Evolutionary conservation across 768 basidiomycete species (phyloP).

Genomic region (Lactarius indigo): DNA sequence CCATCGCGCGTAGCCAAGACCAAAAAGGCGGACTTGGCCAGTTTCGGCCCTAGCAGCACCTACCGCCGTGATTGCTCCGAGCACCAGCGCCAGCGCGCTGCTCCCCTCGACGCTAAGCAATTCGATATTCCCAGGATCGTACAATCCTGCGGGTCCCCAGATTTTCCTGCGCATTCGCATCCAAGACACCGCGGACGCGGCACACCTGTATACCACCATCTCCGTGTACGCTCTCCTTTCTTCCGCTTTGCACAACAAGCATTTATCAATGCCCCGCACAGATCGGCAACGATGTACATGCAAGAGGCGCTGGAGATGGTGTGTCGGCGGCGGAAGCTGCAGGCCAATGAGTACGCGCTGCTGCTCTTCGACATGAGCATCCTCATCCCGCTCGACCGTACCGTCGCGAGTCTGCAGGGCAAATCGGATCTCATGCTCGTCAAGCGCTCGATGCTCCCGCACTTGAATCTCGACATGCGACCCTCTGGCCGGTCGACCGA

Average conservation of each 20-base stretch:
- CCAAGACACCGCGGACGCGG: conserved; percentile 74
- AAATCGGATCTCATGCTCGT: conserved; percentile 80
- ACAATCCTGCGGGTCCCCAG: conserved; percentile 75
- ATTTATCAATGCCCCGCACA: conserved; percentile 29
- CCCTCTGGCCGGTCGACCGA: conserved; percentile 74
- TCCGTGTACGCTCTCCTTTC: conserved; percentile 62
- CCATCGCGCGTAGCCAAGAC: conserved; percentile 66
- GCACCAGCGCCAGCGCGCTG: conserved; percentile 29
- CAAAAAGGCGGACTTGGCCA: conserved; percentile 52
- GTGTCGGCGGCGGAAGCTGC: conserved; percentile 65
- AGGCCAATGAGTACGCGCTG: conserved; percentile 81
- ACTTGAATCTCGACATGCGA: conserved; percentile 66
- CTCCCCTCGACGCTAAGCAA: conserved; percentile 34
- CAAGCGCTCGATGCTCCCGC: conserved; percentile 69
- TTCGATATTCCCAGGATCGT: conserved; percentile 50
- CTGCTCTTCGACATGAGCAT: conserved; percentile 63
- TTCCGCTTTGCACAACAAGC: not conserved
- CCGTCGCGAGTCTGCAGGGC: conserved; percentile 92
- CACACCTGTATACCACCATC: conserved; percentile 86
- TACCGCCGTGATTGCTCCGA: conserved; percentile 22
- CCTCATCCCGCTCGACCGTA: conserved; percentile 86
- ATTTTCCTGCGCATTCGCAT: conserved; percentile 82
- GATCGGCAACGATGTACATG: conserved; percentile 92
- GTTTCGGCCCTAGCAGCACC: conserved; percentile 28
- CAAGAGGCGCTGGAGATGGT: conserved; percentile 90